Evolutionary conservation across 2,329 filamentous ascomycete species (phyloP), one percentile per base, ranked within the genome.

Genomic region (Venturia aucupariae): DNA sequence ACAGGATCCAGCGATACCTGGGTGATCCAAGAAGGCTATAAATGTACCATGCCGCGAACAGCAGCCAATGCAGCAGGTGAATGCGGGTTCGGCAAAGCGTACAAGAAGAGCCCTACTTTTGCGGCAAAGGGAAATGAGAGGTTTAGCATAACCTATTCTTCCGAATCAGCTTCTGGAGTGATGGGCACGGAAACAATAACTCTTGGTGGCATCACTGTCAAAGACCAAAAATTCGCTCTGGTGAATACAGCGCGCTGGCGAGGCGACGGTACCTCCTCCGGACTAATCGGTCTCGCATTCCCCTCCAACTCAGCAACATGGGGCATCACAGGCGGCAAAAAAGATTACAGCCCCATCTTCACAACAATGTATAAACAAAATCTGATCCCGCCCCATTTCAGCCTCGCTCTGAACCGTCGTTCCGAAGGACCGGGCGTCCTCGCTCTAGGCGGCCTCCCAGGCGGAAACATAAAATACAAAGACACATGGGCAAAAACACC

Each of bases 1-100:
- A 66, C 65, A 11, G 65, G 65, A 7, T 39, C 22, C 39, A 30
- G 48, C 32, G 65, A 66, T 41, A 66, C 65, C 30, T 66, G 65
- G 65, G 30, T 66, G 17, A 59, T 60, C 8, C 24, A 42, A 17
- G 42, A 62, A 24, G 38, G 54, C 27, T 66, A 62, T 48, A 60
- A 65, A 55, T 65, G 63, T 55, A 35, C 39, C 39, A 57, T 61
- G 51, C 30, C 39, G 10, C 15, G 15, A 27, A 54, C 48, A 54
- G 24, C 48, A 27, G 32, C 2, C 35, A 65, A 48, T 27, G 42
- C 38, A 22, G 39, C 60, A 30, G 62, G 32, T 2, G 32, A 44
- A 24, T 66, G 65, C 32, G 41, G 32, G 1, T 66, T 66, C 39
- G 63, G 35, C 27, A n/a, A n/a, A 19, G 32, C 27, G 13, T 66